Conservation (phyloP, 352 stramenopile species). For the Pythium oligandrum region DNA sequence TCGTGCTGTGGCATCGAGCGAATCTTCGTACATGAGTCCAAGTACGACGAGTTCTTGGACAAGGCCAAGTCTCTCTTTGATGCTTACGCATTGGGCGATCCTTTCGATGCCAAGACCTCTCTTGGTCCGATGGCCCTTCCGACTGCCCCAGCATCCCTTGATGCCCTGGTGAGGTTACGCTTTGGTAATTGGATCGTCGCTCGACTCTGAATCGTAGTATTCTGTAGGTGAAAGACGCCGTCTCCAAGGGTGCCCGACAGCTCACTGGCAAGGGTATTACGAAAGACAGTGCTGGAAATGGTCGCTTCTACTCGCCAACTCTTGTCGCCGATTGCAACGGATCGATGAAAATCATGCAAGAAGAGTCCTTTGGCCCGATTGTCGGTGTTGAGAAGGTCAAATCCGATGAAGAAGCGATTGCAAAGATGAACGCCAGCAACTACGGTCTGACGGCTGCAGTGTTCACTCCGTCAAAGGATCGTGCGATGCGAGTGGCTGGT, state of each 20-base stretch:
- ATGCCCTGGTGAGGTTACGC: conserved; percentile 7
- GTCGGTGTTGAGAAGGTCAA: conserved; percentile 66
- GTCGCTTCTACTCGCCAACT: conserved; percentile 77
- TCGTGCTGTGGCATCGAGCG: conserved; percentile 81
- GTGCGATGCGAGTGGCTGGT: conserved; percentile 43
- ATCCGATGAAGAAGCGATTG: conserved; percentile 69
- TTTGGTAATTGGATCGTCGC: too few species aligned
- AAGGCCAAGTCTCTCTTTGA: conserved; percentile 62
- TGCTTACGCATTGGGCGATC: conserved; percentile 59
- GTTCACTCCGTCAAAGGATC: conserved; percentile 51
- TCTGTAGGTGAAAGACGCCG: conserved; percentile 57
- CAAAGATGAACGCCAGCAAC: conserved; percentile 74
- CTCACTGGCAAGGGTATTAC: conserved; percentile 42
- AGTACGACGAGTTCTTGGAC: conserved; percentile 78
- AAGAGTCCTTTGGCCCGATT: conserved; percentile 84
- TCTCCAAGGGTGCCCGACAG: conserved; percentile 60
- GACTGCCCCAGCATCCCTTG: conserved; percentile 36
- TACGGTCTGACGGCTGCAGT: conserved; percentile 77
- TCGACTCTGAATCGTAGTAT: too few species aligned
- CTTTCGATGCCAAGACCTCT: conserved; percentile 49
- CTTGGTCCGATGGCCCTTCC: conserved; percentile 71
- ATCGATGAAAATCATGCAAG: conserved; percentile 74
- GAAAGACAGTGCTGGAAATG: conserved; percentile 41
- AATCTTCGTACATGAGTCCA: conserved; percentile 79
- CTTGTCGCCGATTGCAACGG: conserved; percentile 60